phyloP scores from a whole-genome alignment of 208 protist genomes.

The Borovskyia barvae region DNA sequence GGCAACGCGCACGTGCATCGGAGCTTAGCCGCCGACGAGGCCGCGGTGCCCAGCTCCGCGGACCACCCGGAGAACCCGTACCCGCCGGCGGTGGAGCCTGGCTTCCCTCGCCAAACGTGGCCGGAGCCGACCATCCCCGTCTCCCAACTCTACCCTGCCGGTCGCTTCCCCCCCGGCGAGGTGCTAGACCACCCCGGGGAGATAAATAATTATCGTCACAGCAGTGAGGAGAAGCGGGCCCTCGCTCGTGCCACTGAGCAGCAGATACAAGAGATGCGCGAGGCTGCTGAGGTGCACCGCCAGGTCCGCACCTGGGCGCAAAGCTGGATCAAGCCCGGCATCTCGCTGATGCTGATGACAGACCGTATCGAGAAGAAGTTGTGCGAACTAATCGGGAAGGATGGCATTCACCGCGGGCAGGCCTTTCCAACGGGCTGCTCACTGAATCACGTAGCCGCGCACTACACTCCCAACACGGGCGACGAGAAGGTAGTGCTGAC shows the following conservation, averaged over 20 bases:
- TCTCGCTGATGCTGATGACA: conserved; percentile 90
- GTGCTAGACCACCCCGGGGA: conserved; percentile 87
- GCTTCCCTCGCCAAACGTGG: conserved; percentile 85
- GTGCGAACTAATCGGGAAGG: conserved; percentile 87
- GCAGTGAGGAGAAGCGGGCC: conserved; percentile 90
- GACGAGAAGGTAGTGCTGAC: conserved; percentile 93
- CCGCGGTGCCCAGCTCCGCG: conserved; percentile 44
- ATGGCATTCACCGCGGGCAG: conserved; percentile 87
- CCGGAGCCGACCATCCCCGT: conserved; percentile 93
- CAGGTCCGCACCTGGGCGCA: conserved; percentile 91
- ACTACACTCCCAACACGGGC: conserved; percentile 97
- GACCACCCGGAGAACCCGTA: conserved; percentile 86
- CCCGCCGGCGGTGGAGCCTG: conserved; percentile 30
- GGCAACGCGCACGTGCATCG: conserved; percentile 2
- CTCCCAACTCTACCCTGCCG: conserved; percentile 66
- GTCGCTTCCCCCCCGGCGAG: conserved; percentile 81
- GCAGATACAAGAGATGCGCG: conserved; percentile 85
- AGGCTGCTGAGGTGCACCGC: conserved; percentile 90
- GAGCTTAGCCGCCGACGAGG: conserved; percentile 43
- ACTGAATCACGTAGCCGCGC: conserved; percentile 97
- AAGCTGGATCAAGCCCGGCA: conserved; percentile 91
- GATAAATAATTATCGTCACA: conserved; percentile 90
- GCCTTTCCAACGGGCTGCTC: conserved; percentile 94
- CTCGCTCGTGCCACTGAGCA: conserved; percentile 74
- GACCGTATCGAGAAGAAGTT: conserved; percentile 92